A percentile compares a stretch with the other conserved stretches of the same genome.
Conservation (phyloP, 352 stramenopile genomes). For the Phytophthora meadii region DNA sequence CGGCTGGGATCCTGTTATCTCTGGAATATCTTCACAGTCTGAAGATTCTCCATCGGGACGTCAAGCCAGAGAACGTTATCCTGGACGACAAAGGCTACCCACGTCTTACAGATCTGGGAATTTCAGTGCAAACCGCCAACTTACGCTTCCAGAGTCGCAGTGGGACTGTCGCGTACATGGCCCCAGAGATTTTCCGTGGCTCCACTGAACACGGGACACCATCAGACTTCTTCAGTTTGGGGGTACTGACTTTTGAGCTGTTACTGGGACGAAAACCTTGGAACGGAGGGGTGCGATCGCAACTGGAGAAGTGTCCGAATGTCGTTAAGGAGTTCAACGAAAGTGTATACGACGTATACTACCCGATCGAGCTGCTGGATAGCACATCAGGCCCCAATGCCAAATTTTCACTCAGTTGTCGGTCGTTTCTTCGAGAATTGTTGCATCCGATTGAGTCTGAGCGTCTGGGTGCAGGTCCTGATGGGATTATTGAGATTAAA, state of each 20-base stretch:
- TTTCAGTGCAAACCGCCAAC: conserved; percentile 59
- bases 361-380: conserved; percentile 57
- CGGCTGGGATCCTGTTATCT: conserved; percentile 62
- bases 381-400: conserved; percentile 18
- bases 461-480: conserved; percentile 43
- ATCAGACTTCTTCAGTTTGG: conserved; percentile 73
- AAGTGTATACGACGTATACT: conserved; percentile 50
- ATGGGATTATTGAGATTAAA: conserved; percentile 50
- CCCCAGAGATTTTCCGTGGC: conserved; percentile 67
- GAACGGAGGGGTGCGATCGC: conserved; percentile 35
- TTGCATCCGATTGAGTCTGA: conserved; percentile 55
- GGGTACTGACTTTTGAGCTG: conserved; percentile 64
- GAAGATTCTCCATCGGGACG: conserved; percentile 78
- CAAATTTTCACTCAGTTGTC: conserved; percentile 36
- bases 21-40: conserved; percentile 75
- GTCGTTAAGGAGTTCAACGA: conserved; percentile 37
- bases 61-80: conserved; percentile 90
- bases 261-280: conserved; percentile 57
- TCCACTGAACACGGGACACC: conserved; percentile 61
- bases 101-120: conserved; percentile 75
- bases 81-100: conserved; percentile 81
- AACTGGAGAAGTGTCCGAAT: conserved; percentile 42
- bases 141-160: conserved; percentile 62
- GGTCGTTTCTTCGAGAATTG: conserved; percentile 55
- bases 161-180: conserved; percentile 76